Evolutionary conservation across 1,284 basidiomycete genomes (phyloP).

Genomic region (Irpex sp.): DNA sequence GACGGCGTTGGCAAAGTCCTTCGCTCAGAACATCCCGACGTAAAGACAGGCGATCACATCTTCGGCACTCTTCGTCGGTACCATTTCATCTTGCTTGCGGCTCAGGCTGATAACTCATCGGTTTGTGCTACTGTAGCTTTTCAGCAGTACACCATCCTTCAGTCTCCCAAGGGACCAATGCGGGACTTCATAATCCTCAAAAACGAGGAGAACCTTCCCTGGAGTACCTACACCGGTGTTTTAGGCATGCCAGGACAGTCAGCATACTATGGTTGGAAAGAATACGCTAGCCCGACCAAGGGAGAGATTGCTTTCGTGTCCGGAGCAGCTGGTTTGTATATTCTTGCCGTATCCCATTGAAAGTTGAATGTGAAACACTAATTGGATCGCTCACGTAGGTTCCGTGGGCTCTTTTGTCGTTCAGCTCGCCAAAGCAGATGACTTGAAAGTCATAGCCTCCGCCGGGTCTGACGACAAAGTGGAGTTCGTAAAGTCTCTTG

Average conservation of each 20-base stretch:
- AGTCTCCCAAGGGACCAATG: background rate
- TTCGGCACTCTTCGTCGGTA: slow-evolving; percentile 29
- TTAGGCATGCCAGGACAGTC: slow-evolving; percentile 25
- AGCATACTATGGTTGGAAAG: slow-evolving; percentile 16
- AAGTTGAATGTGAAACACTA: too few relatives aligned
- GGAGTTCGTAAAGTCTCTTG: background rate
- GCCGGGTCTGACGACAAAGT: slow-evolving; percentile 61
- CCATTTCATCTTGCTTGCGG: background rate
- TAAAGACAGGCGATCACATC: slow-evolving; percentile 40
- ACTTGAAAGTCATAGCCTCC: slow-evolving; percentile 61
- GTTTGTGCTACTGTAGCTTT: slow-evolving; percentile 5
- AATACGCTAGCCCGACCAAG: slow-evolving; percentile 11
- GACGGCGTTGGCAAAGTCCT: slow-evolving; percentile 39
- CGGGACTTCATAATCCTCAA: slow-evolving; percentile 15
- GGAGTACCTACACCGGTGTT: slow-evolving; percentile 28
- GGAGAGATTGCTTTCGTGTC: slow-evolving; percentile 11
- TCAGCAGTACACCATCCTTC: slow-evolving; percentile 14
- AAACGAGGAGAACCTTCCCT: slow-evolving; percentile 25
- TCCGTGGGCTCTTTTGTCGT: slow-evolving; percentile 12
- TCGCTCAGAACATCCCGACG: slow-evolving; percentile 34
- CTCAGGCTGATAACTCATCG: background rate
- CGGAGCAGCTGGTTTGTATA: slow-evolving; percentile 6
- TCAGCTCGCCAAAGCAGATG: slow-evolving; percentile 10
- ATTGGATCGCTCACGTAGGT: background rate
- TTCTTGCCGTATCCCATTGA: background rate